Evolutionary conservation across 495 filamentous ascomycete genomes (phyloP), one percentile per base, ranked within the genome.

Genomic region (Neurospora pannonica): DNA sequence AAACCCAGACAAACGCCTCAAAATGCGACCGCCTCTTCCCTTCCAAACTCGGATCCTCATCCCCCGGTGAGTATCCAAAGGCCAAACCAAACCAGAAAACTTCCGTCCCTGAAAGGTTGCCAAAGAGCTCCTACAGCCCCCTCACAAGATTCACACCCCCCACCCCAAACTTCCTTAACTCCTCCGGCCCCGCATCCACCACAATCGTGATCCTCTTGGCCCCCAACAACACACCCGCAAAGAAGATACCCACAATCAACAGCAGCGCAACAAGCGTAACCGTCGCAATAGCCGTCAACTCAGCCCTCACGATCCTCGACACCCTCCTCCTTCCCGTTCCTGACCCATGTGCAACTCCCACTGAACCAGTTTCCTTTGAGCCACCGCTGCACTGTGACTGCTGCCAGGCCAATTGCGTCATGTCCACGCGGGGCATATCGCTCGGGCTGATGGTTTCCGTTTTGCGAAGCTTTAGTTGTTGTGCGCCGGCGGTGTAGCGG

Each of bases 151-250:
- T 67, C 54, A 67, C 54, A 0, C 54, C 54, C 0, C n/a, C 42
- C 0, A 7, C 48, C 3, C 54, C 54, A 67, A 67, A 67, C 54
- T 67, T 67, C 28, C 28, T 67, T 28, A 67, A 34, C 54, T 67
- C 54, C 54, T 67, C 54, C 54, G 54, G 54, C 28, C 11, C 54
- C 28, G 54, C 54, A 67, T 73, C 42, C 54, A 73, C 60, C 21
- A 73, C 39, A 19, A 73, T 71, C 3, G 72, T 70, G 34, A 74
- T 71, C 73, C 73, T 38, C 73, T 74, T 74, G 0, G 73, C 73
- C 17, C 73, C 73, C 37, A 71, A 24, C 69, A 74, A 10, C 7
- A 71, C 69, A 5, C 73, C 73, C 0, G 73, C 73, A 37, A 74
- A 71, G 69, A 74, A 74, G 37, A 74, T 38, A 0, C 73, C 39